These are phyloP conservation scores for Yamadazyma triangularis DNA, from an alignment of 1,139 yeast species.

Conservation along the genomic window DNA sequence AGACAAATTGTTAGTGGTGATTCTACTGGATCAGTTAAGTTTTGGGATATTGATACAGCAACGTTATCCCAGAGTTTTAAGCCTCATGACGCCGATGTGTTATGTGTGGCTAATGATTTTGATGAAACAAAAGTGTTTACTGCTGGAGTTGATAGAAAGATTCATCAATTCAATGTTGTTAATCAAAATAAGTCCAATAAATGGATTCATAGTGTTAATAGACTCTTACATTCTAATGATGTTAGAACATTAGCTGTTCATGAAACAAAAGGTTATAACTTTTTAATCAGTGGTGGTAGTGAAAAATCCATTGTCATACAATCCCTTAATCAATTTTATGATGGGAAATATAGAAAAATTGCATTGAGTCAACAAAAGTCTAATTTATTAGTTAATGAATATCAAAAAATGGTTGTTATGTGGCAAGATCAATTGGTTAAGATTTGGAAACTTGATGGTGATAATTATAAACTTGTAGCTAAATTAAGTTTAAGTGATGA, in stretches of 20 bases:
- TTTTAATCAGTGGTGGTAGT: slow-evolving; percentile 84
- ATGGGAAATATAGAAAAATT: slow-evolving; percentile 69
- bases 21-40: slow-evolving; percentile 88
- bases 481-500: slow-evolving; percentile 70
- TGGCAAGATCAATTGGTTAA: slow-evolving; percentile 85
- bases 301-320: slow-evolving; percentile 76
- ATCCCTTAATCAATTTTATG: slow-evolving; percentile 63
- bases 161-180: slow-evolving; percentile 59
- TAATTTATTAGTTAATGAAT: slow-evolving; percentile 46
- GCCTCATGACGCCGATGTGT: slow-evolving; percentile 88
- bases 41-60: slow-evolving; percentile 82
- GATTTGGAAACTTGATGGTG: slow-evolving; percentile 61
- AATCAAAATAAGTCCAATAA: slow-evolving; percentile 35
- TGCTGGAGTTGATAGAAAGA: slow-evolving; percentile 93
- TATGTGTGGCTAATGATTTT: slow-evolving; percentile 64
- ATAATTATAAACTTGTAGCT: slow-evolving; percentile 48
- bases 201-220: slow-evolving; percentile 79
- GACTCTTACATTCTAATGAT: slow-evolving; percentile 86
- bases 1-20: slow-evolving; percentile 88
- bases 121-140: slow-evolving; percentile 67
- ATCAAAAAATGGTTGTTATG: slow-evolving; percentile 52
- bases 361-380: slow-evolving; percentile 61
- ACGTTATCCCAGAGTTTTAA: slow-evolving; percentile 78
- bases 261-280: slow-evolving; percentile 65
- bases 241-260: slow-evolving; percentile 73